Conservation (phyloP, 75 land plant species). For the Sequoia sempervirens region DNA sequence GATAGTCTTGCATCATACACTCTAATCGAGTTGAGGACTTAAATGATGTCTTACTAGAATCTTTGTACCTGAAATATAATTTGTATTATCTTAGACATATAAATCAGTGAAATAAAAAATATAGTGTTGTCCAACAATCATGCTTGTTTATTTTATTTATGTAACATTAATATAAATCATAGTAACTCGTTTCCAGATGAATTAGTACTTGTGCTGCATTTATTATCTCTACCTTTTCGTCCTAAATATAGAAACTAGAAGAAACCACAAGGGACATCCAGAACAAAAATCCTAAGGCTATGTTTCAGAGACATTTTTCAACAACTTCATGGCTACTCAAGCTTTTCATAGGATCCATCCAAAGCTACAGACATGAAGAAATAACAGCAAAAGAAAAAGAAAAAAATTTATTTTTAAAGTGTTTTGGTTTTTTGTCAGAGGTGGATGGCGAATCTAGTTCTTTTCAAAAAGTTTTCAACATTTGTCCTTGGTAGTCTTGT, state of each 20-base stretch:
- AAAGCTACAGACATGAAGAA: neutral
- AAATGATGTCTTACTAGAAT: slow-evolving; percentile 74
- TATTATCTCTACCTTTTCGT: neutral
- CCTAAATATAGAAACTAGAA: neutral
- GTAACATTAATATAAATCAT: neutral
- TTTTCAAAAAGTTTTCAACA: neutral
- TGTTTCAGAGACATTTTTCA: neutral
- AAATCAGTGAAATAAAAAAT: neutral
- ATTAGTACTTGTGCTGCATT: neutral
- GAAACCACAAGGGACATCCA: neutral
- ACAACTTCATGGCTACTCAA: neutral
- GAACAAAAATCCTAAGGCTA: neutral
- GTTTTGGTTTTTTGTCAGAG: neutral
- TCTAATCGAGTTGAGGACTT: slow-evolving; percentile 97
- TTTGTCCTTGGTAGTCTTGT: neutral
- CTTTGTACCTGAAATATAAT: slow-evolving; percentile 69
- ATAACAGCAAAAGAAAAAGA: neutral
- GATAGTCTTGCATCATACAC: slow-evolving; percentile 99
- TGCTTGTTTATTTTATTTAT: neutral
- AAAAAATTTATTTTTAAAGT: too few relatives aligned
- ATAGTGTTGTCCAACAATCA: neutral
- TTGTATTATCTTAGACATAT: neutral
- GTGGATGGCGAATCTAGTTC: neutral
- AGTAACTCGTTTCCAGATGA: neutral
- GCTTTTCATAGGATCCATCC: neutral